Evolutionary conservation across 306 rosid genomes (phyloP).

Genomic region (Trifolium subterraneum): DNA sequence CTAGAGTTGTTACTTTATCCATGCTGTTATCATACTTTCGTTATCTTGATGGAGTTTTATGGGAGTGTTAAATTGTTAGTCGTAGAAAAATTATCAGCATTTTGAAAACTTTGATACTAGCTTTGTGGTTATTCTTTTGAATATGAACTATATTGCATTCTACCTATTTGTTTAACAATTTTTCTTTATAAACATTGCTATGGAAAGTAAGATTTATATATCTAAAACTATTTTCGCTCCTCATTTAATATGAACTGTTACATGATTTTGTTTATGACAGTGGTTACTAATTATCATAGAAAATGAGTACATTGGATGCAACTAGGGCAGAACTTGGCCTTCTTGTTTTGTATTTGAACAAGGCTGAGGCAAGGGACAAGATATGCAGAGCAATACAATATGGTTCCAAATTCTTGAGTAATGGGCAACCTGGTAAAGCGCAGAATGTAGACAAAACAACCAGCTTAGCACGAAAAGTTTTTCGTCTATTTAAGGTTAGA

Average conservation of each 20-base stretch:
- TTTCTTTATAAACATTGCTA: not conserved
- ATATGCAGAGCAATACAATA: constrained; percentile 97
- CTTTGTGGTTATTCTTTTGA: constrained; percentile 24
- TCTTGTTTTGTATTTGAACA: constrained; percentile 80
- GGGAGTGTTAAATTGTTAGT: constrained; percentile 5
- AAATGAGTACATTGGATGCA: constrained; percentile 92
- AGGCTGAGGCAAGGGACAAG: constrained; percentile 99
- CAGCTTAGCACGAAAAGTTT: constrained; percentile 95
- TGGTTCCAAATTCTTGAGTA: constrained; percentile 94
- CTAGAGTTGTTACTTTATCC: not conserved
- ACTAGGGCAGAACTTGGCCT: constrained; percentile 93
- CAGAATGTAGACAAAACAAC: constrained; percentile 93
- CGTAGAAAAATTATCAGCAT: constrained; percentile 15
- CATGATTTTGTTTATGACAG: constrained; percentile 40
- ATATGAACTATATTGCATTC: not conserved
- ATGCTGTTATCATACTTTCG: not conserved
- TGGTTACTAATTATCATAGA: constrained; percentile 37
- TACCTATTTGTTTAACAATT: not conserved
- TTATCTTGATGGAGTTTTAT: not conserved
- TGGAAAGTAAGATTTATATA: not conserved
- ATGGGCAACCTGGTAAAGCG: constrained; percentile 91
- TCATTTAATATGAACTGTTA: constrained; percentile 32
- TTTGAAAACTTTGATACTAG: not conserved
- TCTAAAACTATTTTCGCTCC: not conserved
- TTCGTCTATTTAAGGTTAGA: constrained; percentile 93